Conservation (phyloP, 768 basidiomycete species). For the Rhizopogon vulgaris region DNA sequence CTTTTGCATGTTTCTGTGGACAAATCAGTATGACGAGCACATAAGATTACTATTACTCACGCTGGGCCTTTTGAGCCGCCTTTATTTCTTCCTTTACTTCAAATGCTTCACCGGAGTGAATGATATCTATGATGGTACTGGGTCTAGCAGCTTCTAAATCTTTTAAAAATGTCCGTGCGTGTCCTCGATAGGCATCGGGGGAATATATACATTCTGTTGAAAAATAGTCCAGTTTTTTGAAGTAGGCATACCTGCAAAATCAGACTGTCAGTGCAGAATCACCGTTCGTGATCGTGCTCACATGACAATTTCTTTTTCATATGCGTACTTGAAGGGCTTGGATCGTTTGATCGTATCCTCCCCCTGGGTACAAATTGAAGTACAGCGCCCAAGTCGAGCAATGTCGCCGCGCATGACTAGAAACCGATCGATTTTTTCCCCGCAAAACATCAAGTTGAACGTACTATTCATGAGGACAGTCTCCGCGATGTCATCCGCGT, state of each 20-base stretch:
- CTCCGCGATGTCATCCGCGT: conserved; percentile 98
- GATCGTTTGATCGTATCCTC: conserved; percentile 95
- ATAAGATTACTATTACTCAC: conserved; percentile 40
- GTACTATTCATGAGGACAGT: conserved; percentile 98
- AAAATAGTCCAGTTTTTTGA: conserved; percentile 98
- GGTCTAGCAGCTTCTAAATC: conserved; percentile 92
- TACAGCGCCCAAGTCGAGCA: conserved; percentile 88
- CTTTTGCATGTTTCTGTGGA: conserved; percentile 77
- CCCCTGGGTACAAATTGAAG: conserved; percentile 89
- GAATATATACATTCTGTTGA: conserved; percentile 99
- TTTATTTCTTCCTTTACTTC: conserved; percentile 83
- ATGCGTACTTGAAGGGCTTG: conserved; percentile 99
- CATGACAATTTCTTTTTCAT: conserved; percentile 99
- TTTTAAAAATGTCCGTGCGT: conserved; percentile 91
- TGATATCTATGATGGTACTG: conserved; percentile 95
- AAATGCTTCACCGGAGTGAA: conserved; percentile 92
- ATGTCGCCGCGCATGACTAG: conserved; percentile 98
- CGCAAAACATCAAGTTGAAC: conserved; percentile 22
- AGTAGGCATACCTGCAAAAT: conserved; percentile 85
- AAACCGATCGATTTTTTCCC: neutral
- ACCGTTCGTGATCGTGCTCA: conserved; percentile 29
- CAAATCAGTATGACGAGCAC: conserved; percentile 5
- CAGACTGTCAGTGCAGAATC: conserved; percentile 2
- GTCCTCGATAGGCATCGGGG: conserved; percentile 96
- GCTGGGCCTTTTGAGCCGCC: conserved; percentile 75